Base-by-base conservation (phyloP, 116 monocot genomes). In the Trichopus zeylanicus region DNA sequence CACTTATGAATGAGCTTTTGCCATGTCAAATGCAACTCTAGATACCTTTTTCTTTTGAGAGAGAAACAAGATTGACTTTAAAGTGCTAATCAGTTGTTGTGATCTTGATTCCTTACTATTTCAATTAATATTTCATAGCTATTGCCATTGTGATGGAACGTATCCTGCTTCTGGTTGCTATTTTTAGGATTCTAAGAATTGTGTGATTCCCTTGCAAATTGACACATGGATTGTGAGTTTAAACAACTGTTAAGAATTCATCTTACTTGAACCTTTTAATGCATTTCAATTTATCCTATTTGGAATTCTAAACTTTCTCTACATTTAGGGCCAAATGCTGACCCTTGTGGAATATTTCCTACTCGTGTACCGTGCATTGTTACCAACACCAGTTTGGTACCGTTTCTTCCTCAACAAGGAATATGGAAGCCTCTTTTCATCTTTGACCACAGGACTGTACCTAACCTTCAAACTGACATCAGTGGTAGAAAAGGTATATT, bases 321-420 rank as follows among this genome's bases (percentile, higher is more conserved):
- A 19, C 29, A 55, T 67, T 4, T 57, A 91, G 98, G 98, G 92
- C 22, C 98, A 91, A 78, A 80, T 99, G 92, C 69, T 99, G 57
- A 99, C 92, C 3, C 64, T 91, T 30, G 82, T 99, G 63, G 98
- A 99, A 53, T 91, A 99, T 69, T 69, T 91, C 31, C 76, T 91
- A 3, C 80, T 99, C 8, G 71, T 91, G 35, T 92, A 99, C 57
- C 98, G 98, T 47, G 92, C 98, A 53, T 65, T 92, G 29, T 74
- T 99, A 68, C 98, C 98, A 54, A 60, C 98, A 29, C 92, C 98
- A 54, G 92, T 99, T 74, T 99, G 98, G 92, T 91, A 91, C 35
- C 72, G 92, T 1, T 99, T 99, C 69, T 99, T 99, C 64, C 70
- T 91, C 31, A 99, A 99, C 80, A 91, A 85, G 68, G 98, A 99